phyloP scores from a whole-genome alignment of 257 asterid species.

The Primulina huaijiensis region DNA sequence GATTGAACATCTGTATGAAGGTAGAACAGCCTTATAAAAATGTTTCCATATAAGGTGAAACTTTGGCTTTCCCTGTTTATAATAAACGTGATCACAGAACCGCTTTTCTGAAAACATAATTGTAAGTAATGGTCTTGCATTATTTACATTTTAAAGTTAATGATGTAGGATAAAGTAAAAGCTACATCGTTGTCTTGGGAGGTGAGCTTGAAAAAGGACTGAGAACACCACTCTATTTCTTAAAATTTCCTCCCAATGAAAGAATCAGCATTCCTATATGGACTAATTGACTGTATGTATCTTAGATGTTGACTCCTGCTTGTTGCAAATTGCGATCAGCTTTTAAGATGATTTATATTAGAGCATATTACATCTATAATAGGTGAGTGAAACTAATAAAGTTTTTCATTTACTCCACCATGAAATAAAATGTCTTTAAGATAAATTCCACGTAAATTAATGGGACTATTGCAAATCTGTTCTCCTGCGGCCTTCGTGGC shows the following conservation, averaged over 20 bases:
- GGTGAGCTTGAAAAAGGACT: background rate
- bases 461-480: background rate
- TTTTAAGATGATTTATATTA: background rate
- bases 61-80: background rate
- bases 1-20: background rate
- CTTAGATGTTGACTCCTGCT: background rate
- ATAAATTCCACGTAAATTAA: background rate
- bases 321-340: background rate
- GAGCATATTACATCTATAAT: background rate
- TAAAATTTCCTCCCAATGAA: background rate
- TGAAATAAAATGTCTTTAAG: background rate
- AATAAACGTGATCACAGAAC: background rate
- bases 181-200: background rate
- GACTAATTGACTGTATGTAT: background rate
- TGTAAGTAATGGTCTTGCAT: background rate
- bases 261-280: background rate
- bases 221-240: background rate
- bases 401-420: background rate
- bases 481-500: conserved; percentile 1
- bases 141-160: background rate
- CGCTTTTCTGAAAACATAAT: background rate
- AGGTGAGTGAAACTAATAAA: background rate
- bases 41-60: background rate
- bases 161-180: background rate
- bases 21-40: background rate